Percentiles rank a stretch among this genome's conserved stretches.
Evolutionary conservation across 306 rosid species (phyloP).

Genomic region (Cucurbita pepo): DNA sequence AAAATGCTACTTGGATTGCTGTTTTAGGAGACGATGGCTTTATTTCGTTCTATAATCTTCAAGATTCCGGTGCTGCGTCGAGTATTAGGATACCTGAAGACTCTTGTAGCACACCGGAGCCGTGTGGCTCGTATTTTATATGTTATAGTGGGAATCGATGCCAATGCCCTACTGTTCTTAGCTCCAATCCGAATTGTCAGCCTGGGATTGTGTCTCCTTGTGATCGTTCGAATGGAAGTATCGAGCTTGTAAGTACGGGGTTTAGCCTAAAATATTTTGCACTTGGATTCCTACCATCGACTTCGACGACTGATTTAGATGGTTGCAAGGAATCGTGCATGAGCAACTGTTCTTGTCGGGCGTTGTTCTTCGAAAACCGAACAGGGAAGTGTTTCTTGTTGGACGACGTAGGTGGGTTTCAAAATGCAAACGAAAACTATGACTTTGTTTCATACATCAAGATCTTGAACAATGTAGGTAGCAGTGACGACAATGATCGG

Average conservation of each 20-base stretch:
- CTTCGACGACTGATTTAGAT: slow-evolving; percentile 37
- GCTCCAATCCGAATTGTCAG: slow-evolving; percentile 34
- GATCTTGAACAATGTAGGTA: slow-evolving; percentile 22
- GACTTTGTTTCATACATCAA: slow-evolving; percentile 59
- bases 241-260: slow-evolving; percentile 34
- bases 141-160: slow-evolving; percentile 36
- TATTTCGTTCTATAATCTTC: slow-evolving; percentile 46
- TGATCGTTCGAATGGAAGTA: slow-evolving; percentile 6
- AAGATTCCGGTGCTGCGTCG: slow-evolving; percentile 19
- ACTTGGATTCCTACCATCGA: slow-evolving; percentile 37
- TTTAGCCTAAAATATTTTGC: slow-evolving; percentile 52
- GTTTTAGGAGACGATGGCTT: slow-evolving; percentile 61
- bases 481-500: slow-evolving; percentile 14
- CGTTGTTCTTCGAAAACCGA: slow-evolving; percentile 55
- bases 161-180: slow-evolving; percentile 62
- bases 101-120: slow-evolving; percentile 52
- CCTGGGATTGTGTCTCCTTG: slow-evolving; percentile 52
- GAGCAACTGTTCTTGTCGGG: slow-evolving; percentile 66
- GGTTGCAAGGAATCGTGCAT: slow-evolving; percentile 50
- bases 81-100: slow-evolving; percentile 36
- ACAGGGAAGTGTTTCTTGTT: slow-evolving; percentile 56
- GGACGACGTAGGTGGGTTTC: slow-evolving; percentile 68
- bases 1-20: slow-evolving; percentile 54
- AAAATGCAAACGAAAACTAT: slow-evolving; percentile 22
- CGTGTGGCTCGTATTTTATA: slow-evolving; percentile 52